Percentiles rank a stretch among this genome's conserved stretches.
Conservation (phyloP, 2,329 filamentous ascomycete genomes). For the Mollisia scopiformis region DNA sequence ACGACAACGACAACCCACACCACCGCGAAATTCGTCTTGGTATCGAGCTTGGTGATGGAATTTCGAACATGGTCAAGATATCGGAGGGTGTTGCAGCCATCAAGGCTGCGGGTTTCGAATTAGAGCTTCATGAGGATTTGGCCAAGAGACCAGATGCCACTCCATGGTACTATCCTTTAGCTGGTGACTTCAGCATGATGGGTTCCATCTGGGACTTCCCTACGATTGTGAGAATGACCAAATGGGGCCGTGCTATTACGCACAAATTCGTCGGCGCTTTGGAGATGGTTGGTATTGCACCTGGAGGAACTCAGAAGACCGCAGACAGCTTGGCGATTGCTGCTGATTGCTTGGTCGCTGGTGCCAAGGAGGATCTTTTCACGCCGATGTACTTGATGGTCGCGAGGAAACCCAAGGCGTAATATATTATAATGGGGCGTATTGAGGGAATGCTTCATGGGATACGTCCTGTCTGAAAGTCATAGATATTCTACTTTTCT, state of each 20-base stretch:
- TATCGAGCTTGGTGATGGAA: conserved; percentile 95
- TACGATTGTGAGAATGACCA: conserved; percentile 89
- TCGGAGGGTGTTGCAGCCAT: conserved; percentile 83
- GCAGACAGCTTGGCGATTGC: conserved; percentile 84
- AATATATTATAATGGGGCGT: not conserved
- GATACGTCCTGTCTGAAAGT: not conserved
- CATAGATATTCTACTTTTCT: not conserved
- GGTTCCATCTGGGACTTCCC: conserved; percentile 77
- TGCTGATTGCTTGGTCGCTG: conserved; percentile 83
- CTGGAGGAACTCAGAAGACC: conserved; percentile 88
- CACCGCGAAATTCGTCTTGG: conserved; percentile 94
- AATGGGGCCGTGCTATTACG: conserved; percentile 73
- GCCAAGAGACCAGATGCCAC: conserved; percentile 75
- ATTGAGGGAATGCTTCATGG: not conserved
- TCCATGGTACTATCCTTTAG: conserved; percentile 95
- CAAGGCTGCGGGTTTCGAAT: conserved; percentile 83
- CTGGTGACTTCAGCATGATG: conserved; percentile 84
- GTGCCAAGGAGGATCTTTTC: conserved; percentile 88
- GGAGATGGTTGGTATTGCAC: conserved; percentile 78
- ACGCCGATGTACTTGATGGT: conserved; percentile 99
- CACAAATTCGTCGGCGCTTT: conserved; percentile 79
- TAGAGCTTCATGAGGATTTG: conserved; percentile 86
- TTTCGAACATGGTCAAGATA: conserved; percentile 96
- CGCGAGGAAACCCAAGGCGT: conserved; percentile 72
- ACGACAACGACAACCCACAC: conserved; percentile 85